phyloP scores from a whole-genome alignment of 2,329 filamentous ascomycete genomes.

The Venturia carpophila region DNA sequence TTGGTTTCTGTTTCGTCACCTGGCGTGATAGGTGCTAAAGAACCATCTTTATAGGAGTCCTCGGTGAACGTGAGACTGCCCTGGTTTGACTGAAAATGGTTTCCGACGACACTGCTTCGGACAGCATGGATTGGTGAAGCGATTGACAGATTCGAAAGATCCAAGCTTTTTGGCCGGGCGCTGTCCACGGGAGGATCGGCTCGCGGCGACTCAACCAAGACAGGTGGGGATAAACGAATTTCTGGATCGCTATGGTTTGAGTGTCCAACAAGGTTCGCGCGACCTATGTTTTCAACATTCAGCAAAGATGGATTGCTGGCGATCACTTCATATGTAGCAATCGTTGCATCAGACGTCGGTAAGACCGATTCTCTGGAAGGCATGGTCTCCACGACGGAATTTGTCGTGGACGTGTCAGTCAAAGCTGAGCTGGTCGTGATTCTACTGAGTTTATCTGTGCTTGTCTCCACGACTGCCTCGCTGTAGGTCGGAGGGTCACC shows the following conservation, averaged over 20 bases:
- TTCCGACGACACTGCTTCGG: conserved; percentile 31
- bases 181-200: conserved; percentile 21
- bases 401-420: not conserved
- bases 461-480: conserved; percentile 26
- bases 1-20: conserved; percentile 33
- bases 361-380: not conserved
- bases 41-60: conserved; percentile 26
- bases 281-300: not conserved
- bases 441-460: conserved; percentile 11
- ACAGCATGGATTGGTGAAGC: conserved; percentile 32
- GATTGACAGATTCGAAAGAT: conserved; percentile 25
- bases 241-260: not conserved
- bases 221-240: not conserved
- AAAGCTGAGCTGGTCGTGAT: not conserved
- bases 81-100: conserved; percentile 19
- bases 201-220: not conserved
- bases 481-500: conserved; percentile 36
- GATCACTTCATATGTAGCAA: not conserved
- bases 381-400: not conserved
- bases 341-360: not conserved
- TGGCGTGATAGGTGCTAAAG: conserved; percentile 36
- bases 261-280: not conserved
- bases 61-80: conserved; percentile 28
- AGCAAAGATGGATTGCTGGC: not conserved
- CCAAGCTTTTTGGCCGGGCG: conserved; percentile 21